phyloP scores from a whole-genome alignment of 2,329 filamentous ascomycete genomes.

The Pseudopyrenochaeta lycopersici region DNA sequence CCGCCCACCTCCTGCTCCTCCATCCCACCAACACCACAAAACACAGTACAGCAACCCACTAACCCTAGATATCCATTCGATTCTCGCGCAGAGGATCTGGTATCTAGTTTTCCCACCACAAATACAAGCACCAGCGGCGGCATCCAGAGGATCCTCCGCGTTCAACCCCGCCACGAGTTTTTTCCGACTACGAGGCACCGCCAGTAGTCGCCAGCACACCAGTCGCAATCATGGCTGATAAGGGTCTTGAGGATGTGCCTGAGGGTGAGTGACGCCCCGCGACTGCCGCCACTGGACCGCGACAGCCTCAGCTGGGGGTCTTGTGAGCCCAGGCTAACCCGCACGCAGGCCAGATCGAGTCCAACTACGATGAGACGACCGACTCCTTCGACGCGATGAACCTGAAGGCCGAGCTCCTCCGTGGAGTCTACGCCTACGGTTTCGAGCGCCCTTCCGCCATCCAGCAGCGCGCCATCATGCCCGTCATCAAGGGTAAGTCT shows the following conservation, averaged over 20 bases:
- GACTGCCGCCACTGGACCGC: conserved; percentile 15
- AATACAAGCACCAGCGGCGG: conserved; percentile 47
- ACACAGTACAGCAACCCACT: conserved; percentile 37
- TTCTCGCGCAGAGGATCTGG: conserved; percentile 58
- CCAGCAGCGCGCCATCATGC: conserved; percentile 99
- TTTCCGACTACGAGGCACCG: conserved; percentile 60
- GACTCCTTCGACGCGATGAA: conserved; percentile 99
- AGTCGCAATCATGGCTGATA: conserved; percentile 96
- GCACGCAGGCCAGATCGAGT: conserved; percentile 92
- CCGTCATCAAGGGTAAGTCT: conserved; percentile 94
- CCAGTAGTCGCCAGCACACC: conserved; percentile 69
- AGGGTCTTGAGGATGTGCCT: conserved; percentile 98
- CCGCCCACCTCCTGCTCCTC: conserved; percentile 34
- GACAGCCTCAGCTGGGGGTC: conserved; percentile 2
- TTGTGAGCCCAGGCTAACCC: conserved; percentile 22
- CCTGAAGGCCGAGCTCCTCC: conserved; percentile 95
- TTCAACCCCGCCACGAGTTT: conserved; percentile 51
- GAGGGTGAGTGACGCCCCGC: conserved; percentile 75
- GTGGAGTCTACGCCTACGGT: conserved; percentile 99
- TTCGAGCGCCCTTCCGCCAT: conserved; percentile 99
- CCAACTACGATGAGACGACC: conserved; percentile 99
- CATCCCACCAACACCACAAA: conserved; percentile 37
- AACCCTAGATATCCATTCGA: conserved; percentile 53
- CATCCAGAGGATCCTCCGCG: conserved; percentile 53
- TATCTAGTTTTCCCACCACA: conserved; percentile 54